Base-by-base conservation (phyloP, 2,329 filamentous ascomycete species). In the Colletotrichum salicis region DNA sequence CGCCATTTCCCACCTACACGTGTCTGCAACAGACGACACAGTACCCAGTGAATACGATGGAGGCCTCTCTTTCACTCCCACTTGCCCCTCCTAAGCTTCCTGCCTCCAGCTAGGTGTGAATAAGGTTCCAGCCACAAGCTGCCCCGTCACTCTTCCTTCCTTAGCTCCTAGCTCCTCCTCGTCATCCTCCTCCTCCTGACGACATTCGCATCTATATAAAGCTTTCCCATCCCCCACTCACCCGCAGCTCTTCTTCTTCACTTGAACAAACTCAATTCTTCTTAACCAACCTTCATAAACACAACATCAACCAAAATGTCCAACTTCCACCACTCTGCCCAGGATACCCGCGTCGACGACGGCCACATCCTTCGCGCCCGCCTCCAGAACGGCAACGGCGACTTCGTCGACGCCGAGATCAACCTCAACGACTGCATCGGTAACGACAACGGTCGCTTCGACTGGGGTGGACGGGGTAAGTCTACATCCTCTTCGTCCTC, bases 381-480 rank as follows among this genome's bases (percentile, higher is more conserved):
- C 58, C 84, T 87, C 59, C 69, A 66, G 62, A 82, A 82, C 62
- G 80, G 70, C 3, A 78, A 85, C 6, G 87, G 85, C 54, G 82
- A 87, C 0, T 78, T 77, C 64, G 75, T 82, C 31, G 84, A 89
- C 29, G 76, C 83, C 13, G 79, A 83, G 76, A 76, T 88, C 64
- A 81, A 89, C 76, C 83, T 90, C 71, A 84, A 90, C 80, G 60
- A 80, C 2, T 76, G 79, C 76, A 81, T 90, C 60, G 87, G 88
- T 45, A 90, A 90, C 81, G 73, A 84, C 62, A 76, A 89, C 70
- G 88, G 87, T 12, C 41, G 75, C 68, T 87, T 88, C 74, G 45
- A 78, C 10, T 89, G 86, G 86, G 84, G 80, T 29, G 83, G 82
- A 4, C 60, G 74, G 22, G 75, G 79, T 80, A 73, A 27, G 76